A percentile compares a stretch with the other conserved stretches of the same genome.
Evolutionary conservation across 2,329 filamentous ascomycete species (phyloP).

Genomic region (Colletotrichum godetiae): DNA sequence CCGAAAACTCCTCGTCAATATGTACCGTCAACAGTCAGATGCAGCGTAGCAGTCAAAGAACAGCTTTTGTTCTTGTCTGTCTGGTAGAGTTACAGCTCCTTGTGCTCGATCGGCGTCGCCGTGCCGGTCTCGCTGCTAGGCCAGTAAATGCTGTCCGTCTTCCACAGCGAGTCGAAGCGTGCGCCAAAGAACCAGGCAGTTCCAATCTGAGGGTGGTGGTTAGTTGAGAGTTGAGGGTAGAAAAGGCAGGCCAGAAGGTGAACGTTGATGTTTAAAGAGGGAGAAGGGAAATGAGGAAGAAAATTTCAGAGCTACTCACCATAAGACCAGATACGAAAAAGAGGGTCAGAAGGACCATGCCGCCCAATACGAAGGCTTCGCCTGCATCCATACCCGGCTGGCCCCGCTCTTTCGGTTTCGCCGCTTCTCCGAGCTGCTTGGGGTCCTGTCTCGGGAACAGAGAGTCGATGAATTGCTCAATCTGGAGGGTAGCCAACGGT

Average conservation of each 20-base stretch:
- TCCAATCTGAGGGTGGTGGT: slow-evolving; percentile 67
- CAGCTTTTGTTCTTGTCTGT: slow-evolving; percentile 22
- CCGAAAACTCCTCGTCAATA: slow-evolving; percentile 33
- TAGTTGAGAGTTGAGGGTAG: background rate
- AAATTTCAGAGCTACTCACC: slow-evolving; percentile 63
- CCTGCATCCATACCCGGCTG: slow-evolving; percentile 63
- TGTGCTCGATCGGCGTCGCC: slow-evolving; percentile 30
- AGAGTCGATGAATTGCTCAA: slow-evolving; percentile 95
- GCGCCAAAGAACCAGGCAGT: slow-evolving; percentile 85
- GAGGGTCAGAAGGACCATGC: slow-evolving; percentile 76
- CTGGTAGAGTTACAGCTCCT: slow-evolving; percentile 33
- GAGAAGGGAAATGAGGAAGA: background rate
- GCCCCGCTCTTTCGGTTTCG: slow-evolving; percentile 50
- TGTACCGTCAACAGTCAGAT: slow-evolving; percentile 36
- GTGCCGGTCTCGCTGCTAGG: slow-evolving; percentile 27
- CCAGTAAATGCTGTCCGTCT: slow-evolving; percentile 33
- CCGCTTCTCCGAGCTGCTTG: slow-evolving; percentile 62
- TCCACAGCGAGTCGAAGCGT: slow-evolving; percentile 71
- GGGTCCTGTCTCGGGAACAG: slow-evolving; percentile 89
- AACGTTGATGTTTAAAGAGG: background rate
- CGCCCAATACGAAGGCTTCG: slow-evolving; percentile 74
- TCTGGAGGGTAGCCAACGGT: slow-evolving; percentile 58
- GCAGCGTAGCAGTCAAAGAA: slow-evolving; percentile 26
- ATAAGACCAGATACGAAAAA: slow-evolving; percentile 78
- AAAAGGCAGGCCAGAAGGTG: too few relatives aligned